phyloP scores from a whole-genome alignment of 495 filamentous ascomycete species.

The Aspergillus ostianus region DNA sequence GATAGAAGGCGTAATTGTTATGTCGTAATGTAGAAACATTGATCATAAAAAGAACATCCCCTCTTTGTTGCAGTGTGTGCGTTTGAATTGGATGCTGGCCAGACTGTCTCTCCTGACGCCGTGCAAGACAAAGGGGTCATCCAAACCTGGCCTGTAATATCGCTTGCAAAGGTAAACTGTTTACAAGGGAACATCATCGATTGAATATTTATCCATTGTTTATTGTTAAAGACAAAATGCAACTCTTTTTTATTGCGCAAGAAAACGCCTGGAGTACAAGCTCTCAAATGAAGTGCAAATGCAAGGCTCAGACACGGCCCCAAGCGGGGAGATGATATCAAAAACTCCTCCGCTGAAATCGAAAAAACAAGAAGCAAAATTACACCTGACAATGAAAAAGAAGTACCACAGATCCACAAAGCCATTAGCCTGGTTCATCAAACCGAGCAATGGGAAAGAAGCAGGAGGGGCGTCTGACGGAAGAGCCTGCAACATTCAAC shows the following conservation, averaged over 20 bases:
- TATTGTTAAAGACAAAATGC: neutral
- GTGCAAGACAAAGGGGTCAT: neutral
- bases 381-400: neutral
- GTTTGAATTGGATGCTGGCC: too few relatives aligned
- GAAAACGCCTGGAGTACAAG: constrained; percentile 5
- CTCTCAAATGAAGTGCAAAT: constrained; percentile 7
- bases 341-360: constrained; percentile 7
- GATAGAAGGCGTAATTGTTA: too few relatives aligned
- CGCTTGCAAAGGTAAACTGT: neutral
- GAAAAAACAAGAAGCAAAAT: neutral
- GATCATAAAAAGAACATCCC: too few relatives aligned
- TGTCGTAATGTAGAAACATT: too few relatives aligned
- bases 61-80: too few relatives aligned
- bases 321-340: neutral
- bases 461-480: neutral
- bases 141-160: too few relatives aligned
- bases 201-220: neutral
- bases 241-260: neutral
- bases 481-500: neutral
- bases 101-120: too few relatives aligned
- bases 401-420: too few relatives aligned
- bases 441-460: neutral
- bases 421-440: too few relatives aligned
- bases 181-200: neutral
- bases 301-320: constrained; percentile 1